Percentiles rank a stretch among this genome's conserved stretches.
Evolutionary conservation across 2,329 filamentous ascomycete species (phyloP).

Genomic region (Plenodomus lindquistii): DNA sequence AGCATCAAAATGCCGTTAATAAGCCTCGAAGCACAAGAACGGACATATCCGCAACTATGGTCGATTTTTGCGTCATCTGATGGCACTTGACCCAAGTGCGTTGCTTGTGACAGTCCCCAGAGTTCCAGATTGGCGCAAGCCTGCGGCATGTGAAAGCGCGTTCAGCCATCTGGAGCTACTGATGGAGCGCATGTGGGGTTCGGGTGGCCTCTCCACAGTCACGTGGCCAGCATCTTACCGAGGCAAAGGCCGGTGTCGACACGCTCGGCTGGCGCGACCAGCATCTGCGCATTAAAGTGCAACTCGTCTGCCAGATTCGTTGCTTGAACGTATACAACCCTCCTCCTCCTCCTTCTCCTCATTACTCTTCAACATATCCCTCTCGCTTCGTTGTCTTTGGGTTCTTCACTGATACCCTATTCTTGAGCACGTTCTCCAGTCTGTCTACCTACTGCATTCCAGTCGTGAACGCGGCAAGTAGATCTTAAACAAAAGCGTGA

Average conservation of each 20-base stretch:
- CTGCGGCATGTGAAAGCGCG: neutral
- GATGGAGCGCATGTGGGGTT: neutral
- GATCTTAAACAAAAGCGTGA: constrained; percentile 7
- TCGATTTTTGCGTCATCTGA: neutral
- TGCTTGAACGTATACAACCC: constrained; percentile 3
- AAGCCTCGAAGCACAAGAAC: neutral
- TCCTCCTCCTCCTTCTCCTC: constrained; percentile 1
- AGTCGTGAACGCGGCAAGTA: constrained; percentile 6
- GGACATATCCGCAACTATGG: neutral
- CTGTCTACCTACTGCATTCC: constrained; percentile 3
- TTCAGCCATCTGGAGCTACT: neutral
- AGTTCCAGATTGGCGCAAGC: too few relatives aligned
- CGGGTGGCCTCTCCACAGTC: neutral
- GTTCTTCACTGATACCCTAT: constrained; percentile 24
- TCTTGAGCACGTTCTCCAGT: neutral
- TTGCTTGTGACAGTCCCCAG: neutral
- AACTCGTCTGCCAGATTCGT: neutral
- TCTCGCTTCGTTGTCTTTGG: constrained; percentile 1
- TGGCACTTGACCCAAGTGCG: neutral
- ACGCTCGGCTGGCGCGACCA: constrained; percentile 3
- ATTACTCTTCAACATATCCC: constrained; percentile 1
- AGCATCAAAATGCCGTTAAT: neutral
- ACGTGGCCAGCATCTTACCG: neutral
- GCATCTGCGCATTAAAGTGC: neutral
- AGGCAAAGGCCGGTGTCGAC: neutral